phyloP scores from a whole-genome alignment of 495 filamentous ascomycete species.

The Hyaloscypha hepaticicola region DNA sequence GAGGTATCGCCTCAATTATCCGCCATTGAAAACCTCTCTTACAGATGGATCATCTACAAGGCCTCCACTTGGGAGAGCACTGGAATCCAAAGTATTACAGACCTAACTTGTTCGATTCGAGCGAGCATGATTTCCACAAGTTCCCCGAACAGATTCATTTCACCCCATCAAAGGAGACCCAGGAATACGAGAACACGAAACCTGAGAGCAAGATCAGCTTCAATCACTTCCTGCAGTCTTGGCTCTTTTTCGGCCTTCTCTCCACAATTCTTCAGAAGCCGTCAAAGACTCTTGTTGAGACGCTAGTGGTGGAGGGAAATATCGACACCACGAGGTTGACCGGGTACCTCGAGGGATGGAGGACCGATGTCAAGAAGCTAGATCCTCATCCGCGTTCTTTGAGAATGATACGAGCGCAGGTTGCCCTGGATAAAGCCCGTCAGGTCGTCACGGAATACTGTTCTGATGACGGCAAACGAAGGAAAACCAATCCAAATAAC shows the following conservation, averaged over 20 bases:
- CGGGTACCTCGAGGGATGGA: background rate
- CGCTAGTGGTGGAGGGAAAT: background rate
- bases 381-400: background rate
- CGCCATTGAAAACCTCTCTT: background rate
- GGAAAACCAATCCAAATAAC: background rate
- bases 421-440: background rate
- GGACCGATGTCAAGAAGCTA: background rate
- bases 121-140: background rate
- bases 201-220: background rate
- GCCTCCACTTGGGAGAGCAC: background rate
- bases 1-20: background rate
- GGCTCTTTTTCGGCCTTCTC: constrained; percentile 13
- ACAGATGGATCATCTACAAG: background rate
- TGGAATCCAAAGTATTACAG: background rate
- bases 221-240: constrained; percentile 2
- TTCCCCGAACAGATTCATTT: background rate
- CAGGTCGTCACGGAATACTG: background rate
- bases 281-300: background rate
- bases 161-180: background rate
- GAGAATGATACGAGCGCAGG: background rate
- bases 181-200: background rate
- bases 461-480: background rate
- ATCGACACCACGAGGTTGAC: background rate
- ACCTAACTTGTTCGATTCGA: background rate
- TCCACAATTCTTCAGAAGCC: background rate